These are phyloP conservation scores for Xylariales sp. DNA, from an alignment of 2,329 filamentous ascomycete genomes.

Conservation along the genomic window DNA sequence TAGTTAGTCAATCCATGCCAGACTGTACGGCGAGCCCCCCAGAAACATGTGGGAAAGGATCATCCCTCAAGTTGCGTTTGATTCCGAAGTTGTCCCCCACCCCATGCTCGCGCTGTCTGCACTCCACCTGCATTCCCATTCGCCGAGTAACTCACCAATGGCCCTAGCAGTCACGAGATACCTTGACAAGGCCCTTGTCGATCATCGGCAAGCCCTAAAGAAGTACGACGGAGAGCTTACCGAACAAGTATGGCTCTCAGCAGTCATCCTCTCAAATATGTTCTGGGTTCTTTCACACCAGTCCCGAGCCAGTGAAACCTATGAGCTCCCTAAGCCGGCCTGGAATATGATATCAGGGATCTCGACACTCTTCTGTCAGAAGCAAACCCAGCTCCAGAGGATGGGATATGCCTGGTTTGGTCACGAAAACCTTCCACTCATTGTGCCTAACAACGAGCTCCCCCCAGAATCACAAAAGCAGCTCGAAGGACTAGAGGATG, in stretches of 20 bases:
- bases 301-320: background rate
- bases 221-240: background rate
- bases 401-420: slow-evolving; percentile 8
- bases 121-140: slow-evolving; percentile 5
- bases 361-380: background rate
- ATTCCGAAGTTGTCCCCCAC: slow-evolving; percentile 5
- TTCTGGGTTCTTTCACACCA: slow-evolving; percentile 9
- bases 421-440: background rate
- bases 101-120: slow-evolving; percentile 5
- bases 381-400: background rate
- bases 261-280: background rate
- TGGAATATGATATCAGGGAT: slow-evolving; percentile 3
- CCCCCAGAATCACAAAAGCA: background rate
- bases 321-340: slow-evolving; percentile 2
- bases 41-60: slow-evolving; percentile 5
- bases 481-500: background rate
- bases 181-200: slow-evolving; percentile 1
- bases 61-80: slow-evolving; percentile 6
- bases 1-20: slow-evolving; percentile 3
- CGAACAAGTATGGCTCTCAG: slow-evolving; percentile 7
- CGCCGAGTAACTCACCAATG: background rate
- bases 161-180: slow-evolving; percentile 1
- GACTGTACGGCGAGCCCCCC: slow-evolving; percentile 4
- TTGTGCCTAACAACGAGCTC: background rate
- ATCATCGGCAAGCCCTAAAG: slow-evolving; percentile 4